phyloP scores from a whole-genome alignment of 2,329 filamentous ascomycete genomes.

The Colletotrichum sublineola region DNA sequence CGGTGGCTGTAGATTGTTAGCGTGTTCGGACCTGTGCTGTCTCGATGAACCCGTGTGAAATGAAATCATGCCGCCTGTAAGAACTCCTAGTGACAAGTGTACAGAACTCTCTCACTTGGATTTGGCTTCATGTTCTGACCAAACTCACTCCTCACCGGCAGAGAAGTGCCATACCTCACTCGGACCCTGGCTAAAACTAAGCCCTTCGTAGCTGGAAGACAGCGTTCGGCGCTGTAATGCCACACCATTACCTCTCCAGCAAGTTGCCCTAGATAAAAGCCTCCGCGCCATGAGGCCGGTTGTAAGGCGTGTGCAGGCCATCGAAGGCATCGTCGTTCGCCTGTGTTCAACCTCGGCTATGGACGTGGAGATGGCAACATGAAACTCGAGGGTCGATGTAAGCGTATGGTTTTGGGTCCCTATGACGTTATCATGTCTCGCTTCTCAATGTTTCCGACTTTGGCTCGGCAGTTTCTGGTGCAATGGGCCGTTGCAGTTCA shows the following conservation, averaged over 20 bases:
- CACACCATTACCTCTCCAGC: no score
- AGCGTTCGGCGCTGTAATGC: conserved; percentile 6
- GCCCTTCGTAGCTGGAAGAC: background rate
- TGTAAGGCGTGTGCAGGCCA: background rate
- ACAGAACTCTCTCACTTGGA: background rate
- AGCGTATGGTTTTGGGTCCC: background rate
- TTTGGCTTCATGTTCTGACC: background rate
- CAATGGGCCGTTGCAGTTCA: background rate
- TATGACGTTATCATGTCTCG: conserved; percentile 14
- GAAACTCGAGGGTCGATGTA: background rate
- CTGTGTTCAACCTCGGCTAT: conserved; percentile 3
- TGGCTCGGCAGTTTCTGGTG: background rate
- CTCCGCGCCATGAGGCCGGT: background rate
- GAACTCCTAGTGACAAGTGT: background rate
- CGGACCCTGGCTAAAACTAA: conserved; percentile 32
- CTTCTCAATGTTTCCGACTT: no score
- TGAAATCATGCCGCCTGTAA: background rate
- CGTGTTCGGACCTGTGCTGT: background rate
- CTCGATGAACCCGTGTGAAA: background rate
- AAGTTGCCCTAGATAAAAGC: background rate
- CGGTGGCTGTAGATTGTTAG: conserved; percentile 65
- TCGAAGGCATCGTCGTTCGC: background rate
- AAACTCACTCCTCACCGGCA: background rate
- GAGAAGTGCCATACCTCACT: conserved; percentile 7
- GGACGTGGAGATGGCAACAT: background rate